Percentiles rank a stretch among this genome's conserved stretches.
Evolutionary conservation across 805 yeast genomes (phyloP).

Genomic region (Candida ortonii): DNA sequence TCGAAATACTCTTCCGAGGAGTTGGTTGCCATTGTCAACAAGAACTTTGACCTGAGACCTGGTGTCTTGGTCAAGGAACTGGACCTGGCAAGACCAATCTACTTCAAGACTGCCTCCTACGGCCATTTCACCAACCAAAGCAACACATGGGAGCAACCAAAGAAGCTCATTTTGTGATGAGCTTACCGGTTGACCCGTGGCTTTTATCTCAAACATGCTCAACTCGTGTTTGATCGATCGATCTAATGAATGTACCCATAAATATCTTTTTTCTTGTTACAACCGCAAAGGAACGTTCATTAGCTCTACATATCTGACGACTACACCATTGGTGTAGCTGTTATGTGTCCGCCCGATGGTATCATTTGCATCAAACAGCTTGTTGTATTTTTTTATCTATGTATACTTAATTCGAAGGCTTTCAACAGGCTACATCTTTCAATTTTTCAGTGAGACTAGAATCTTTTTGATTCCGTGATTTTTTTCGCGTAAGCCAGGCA

Average conservation of each 20-base stretch:
- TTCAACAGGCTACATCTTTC: constrained; percentile 25
- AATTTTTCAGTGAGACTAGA: constrained; percentile 1
- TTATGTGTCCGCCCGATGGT: too few species aligned
- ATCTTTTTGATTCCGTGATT: constrained; percentile 4
- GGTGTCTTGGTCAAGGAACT: constrained; percentile 97
- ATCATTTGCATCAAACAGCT: constrained; percentile 20
- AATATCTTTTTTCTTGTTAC: too few species aligned
- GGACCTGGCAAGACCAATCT: constrained; percentile 98
- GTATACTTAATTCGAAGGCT: constrained; percentile 19
- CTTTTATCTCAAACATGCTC: constrained; percentile 23
- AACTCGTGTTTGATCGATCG: constrained; percentile 26
- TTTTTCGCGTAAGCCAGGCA: neutral
- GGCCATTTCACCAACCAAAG: constrained; percentile 99
- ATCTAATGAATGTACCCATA: constrained; percentile 9
- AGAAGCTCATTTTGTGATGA: constrained; percentile 59
- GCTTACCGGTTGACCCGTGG: neutral
- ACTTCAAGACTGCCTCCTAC: constrained; percentile 97
- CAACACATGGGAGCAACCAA: constrained; percentile 98
- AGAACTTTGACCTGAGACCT: constrained; percentile 98
- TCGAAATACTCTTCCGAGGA: constrained; percentile 85
- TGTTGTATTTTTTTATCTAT: constrained; percentile 13
- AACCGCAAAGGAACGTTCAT: too few species aligned
- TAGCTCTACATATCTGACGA: too few species aligned
- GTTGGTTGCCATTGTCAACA: constrained; percentile 85
- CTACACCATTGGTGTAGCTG: too few species aligned